Percentiles rank a stretch among this genome's conserved stretches.
Evolutionary conservation across 2,329 filamentous ascomycete genomes (phyloP).

Genomic region (Ophiocordyceps camponoti-leonardi): DNA sequence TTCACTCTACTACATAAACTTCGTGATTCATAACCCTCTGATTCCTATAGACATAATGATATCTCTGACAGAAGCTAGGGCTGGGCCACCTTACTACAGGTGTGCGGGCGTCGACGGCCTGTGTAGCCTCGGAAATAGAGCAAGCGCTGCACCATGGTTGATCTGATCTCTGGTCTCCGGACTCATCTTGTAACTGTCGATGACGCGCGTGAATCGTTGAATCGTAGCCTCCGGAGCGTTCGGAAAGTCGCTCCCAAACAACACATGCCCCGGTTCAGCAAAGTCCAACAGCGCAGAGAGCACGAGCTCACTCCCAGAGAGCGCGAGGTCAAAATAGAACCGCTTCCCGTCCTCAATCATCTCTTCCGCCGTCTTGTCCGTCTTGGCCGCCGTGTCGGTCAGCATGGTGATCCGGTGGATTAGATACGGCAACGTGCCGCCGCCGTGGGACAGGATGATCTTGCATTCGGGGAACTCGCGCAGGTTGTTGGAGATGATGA

Average conservation of each 20-base stretch:
- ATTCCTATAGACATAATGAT: too few species aligned
- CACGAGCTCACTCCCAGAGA: not conserved
- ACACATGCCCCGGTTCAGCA: not conserved
- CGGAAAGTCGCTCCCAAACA: not conserved
- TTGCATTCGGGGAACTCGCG: not conserved
- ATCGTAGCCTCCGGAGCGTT: not conserved
- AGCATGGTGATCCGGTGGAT: not conserved
- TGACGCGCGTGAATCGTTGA: not conserved
- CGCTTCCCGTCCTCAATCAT: not conserved
- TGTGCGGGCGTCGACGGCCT: too few species aligned
- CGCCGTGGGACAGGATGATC: not conserved
- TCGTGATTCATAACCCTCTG: too few species aligned
- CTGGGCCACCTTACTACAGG: too few species aligned
- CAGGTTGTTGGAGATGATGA: not conserved
- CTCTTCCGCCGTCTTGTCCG: not conserved
- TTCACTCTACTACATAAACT: too few species aligned
- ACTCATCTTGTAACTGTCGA: not conserved
- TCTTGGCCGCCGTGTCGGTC: not conserved
- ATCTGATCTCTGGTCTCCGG: not conserved
- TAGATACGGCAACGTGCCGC: not conserved
- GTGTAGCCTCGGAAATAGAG: not conserved
- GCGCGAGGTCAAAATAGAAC: not conserved
- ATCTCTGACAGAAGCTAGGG: too few species aligned
- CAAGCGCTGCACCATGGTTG: not conserved
- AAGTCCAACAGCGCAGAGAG: not conserved